Base-by-base conservation (phyloP, 2,329 filamentous ascomycete species). In the Penicillium sp. region DNA sequence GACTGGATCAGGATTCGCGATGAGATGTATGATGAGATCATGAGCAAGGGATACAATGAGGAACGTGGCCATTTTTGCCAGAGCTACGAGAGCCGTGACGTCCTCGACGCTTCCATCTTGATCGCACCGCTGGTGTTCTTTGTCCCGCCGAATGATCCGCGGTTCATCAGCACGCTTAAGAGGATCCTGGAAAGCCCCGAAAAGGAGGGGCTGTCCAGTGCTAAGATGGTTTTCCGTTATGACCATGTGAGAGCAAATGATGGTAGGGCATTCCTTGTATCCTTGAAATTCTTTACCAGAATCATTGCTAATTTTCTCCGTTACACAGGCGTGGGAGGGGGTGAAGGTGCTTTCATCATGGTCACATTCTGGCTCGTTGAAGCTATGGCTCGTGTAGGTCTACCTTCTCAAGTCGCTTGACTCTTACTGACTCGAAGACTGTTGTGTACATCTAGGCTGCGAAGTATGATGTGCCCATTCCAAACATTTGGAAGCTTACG, bases 291-390 rank as follows among this genome's bases (percentile, higher is more conserved):
- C 13, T 36, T 36, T 14, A n/a, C 34, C 13, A 55, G 38, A 36
- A 41, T 43, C 42, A 45, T 55, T 61, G 56, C 65, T 65, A 41
- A 61, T 34, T 14, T 36, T 36, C 32, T 36, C 8, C 39, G 32
- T 52, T 57, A 55, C 21, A 52, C 60, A 88, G 87, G 88, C 29
- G 87, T 92, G 8, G 87, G 88, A 36, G 88, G 88, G 16, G 79
- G 82, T 48, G 88, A 92, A 72, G 89, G 89, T 21, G 88, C 88
- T 18, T 92, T 92, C 67, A 86, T 82, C 65, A 91, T 92, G 88
- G 90, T 88, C 67, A 92, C 88, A 0, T 92, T 92, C 69, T 92
- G 89, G 89, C 82, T 91, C 0, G 87, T 92, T 11, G 89, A 92
- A 72, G 88, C 88, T 22, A 81, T 92, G 73, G 89, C 88, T 29